A percentile compares a stretch with the other conserved stretches of the same genome.
These are phyloP conservation scores for Aeschynomene evenia DNA, from an alignment of 306 rosid genomes.

Conservation along the genomic window DNA sequence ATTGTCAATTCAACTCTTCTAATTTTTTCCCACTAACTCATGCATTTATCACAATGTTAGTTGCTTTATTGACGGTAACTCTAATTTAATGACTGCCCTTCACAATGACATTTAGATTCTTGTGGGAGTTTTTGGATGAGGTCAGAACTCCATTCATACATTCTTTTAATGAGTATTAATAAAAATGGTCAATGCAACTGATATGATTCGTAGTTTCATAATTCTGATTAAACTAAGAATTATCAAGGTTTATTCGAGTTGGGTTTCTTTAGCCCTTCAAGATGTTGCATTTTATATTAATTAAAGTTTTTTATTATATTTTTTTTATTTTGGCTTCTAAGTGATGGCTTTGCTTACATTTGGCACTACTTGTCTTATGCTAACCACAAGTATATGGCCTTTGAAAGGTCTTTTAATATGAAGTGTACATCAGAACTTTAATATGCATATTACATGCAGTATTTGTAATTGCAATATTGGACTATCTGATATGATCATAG, in stretches of 20 bases:
- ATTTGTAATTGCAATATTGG: conserved; percentile 7
- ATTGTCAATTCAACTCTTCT: too few relatives aligned
- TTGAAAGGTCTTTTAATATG: conserved; percentile 19
- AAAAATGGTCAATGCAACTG: conserved; percentile 15
- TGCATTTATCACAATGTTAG: too few relatives aligned
- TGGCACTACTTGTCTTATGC: background rate
- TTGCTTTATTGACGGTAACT: background rate
- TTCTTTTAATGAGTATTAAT: conserved; percentile 6
- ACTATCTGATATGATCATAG: too few relatives aligned
- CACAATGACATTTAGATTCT: conserved; percentile 5
- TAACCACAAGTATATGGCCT: background rate
- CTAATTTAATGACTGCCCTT: conserved; percentile 9
- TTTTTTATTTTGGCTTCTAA: conserved; percentile 13
- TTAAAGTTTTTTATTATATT: background rate
- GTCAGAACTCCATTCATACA: background rate
- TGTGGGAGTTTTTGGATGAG: conserved; percentile 14
- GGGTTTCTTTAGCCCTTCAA: conserved; percentile 13
- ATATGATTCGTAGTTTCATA: conserved; percentile 12
- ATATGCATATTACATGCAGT: conserved; percentile 2
- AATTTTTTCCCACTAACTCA: too few relatives aligned
- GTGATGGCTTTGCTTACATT: conserved; percentile 21
- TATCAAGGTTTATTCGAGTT: conserved; percentile 6
- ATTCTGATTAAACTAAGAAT: conserved; percentile 11
- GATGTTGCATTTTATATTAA: background rate
- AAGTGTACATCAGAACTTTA: background rate